phyloP scores from a whole-genome alignment of 352 stramenopile species.

The Aphanomyces invadans region DNA sequence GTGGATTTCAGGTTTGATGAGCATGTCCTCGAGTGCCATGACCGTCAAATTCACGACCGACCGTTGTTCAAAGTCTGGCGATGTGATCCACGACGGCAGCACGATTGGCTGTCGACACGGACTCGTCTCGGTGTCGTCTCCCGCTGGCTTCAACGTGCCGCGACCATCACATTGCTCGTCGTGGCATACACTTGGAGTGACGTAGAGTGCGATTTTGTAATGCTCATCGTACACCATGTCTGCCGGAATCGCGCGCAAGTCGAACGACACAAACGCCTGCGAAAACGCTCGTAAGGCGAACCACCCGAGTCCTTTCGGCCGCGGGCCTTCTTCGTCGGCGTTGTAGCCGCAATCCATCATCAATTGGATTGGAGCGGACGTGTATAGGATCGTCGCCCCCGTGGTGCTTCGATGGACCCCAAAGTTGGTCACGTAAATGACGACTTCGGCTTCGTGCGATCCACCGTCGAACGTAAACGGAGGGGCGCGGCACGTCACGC shows the following conservation, averaged over 20 bases:
- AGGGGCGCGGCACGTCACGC: constrained; percentile 71
- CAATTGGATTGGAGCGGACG: constrained; percentile 29
- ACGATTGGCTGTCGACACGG: constrained; percentile 88
- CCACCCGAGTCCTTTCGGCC: constrained; percentile 85
- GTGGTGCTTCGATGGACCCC: constrained; percentile 66
- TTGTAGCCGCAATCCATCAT: constrained; percentile 34
- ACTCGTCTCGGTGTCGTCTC: constrained; percentile 72
- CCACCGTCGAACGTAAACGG: constrained; percentile 36
- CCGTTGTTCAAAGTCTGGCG: constrained; percentile 87
- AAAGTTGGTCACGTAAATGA: constrained; percentile 77
- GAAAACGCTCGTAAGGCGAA: constrained; percentile 87
- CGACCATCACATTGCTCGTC: constrained; percentile 74
- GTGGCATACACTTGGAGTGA: constrained; percentile 88
- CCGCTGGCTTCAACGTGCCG: constrained; percentile 43
- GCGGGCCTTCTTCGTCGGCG: constrained; percentile 66
- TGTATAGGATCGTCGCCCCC: constrained; percentile 38
- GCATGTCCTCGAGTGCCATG: constrained; percentile 91
- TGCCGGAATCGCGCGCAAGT: constrained; percentile 88
- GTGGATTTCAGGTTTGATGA: constrained; percentile 94
- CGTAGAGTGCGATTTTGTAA: constrained; percentile 93
- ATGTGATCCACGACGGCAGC: constrained; percentile 88
- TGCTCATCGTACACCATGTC: constrained; percentile 93
- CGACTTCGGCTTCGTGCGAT: constrained; percentile 28
- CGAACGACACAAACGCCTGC: constrained; percentile 90
- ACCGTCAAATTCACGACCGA: constrained; percentile 91